These are phyloP conservation scores for Pontederia crassipes DNA, from an alignment of 176 grass and related monocot genomes.

Conservation along the genomic window DNA sequence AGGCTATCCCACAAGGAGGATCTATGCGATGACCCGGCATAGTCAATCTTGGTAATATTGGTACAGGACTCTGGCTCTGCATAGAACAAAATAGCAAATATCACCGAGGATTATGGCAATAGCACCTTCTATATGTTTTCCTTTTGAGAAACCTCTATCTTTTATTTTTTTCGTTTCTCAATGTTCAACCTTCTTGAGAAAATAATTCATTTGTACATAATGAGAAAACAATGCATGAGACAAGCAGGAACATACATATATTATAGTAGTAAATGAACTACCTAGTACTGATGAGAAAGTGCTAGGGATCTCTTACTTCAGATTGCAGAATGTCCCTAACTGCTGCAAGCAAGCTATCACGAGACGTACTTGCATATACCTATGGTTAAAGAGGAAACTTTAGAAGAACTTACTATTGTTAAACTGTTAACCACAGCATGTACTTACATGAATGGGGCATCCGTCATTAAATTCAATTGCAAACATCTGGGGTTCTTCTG, in stretches of 20 bases:
- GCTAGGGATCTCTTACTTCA: constrained; percentile 39
- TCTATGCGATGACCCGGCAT: constrained; percentile 95
- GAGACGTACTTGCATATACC: constrained; percentile 97
- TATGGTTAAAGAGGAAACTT: constrained; percentile 25
- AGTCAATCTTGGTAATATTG: constrained; percentile 83
- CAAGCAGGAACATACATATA: neutral
- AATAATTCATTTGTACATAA: no score
- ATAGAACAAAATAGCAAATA: constrained; percentile 14
- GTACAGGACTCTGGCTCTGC: constrained; percentile 75
- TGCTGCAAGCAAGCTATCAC: constrained; percentile 90
- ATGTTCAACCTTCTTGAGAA: no score
- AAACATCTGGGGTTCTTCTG: constrained; percentile 99
- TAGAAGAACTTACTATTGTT: constrained; percentile 6
- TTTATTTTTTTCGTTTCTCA: no score
- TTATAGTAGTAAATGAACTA: neutral
- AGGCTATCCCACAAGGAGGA: constrained; percentile 62
- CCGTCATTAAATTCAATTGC: constrained; percentile 98
- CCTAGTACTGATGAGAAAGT: neutral
- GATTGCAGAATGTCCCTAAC: constrained; percentile 82
- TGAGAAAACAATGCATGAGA: no score
- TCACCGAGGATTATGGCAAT: no score
- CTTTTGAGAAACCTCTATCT: no score
- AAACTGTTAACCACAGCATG: constrained; percentile 5
- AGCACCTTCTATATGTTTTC: no score
- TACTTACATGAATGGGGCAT: constrained; percentile 92